These are phyloP conservation scores for Hordeum pubiflorum DNA, from an alignment of 202 grass and related monocot genomes.

Conservation along the genomic window DNA sequence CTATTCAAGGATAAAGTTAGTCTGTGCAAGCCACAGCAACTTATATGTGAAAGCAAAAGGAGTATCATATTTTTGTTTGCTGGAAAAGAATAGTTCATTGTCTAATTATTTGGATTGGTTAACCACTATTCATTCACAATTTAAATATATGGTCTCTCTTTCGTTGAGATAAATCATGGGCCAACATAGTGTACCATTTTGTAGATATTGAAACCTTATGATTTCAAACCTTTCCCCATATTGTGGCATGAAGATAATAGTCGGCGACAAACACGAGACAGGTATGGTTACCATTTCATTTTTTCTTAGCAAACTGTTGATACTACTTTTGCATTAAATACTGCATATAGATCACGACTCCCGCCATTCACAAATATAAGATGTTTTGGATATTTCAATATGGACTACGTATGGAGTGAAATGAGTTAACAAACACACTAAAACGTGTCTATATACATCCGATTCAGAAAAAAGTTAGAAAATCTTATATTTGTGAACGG, in stretches of 20 bases:
- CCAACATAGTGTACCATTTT: conserved; percentile 28
- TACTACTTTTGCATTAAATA: neutral
- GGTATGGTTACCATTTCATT: conserved; percentile 39
- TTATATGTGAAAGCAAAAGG: neutral
- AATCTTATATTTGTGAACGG: too few species aligned
- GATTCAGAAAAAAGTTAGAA: too few species aligned
- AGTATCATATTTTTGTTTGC: neutral
- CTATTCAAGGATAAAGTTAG: neutral
- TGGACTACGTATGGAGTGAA: too few species aligned
- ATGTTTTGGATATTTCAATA: too few species aligned
- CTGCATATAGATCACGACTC: neutral
- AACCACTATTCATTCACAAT: conserved; percentile 7
- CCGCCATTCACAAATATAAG: too few species aligned
- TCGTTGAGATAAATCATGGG: conserved; percentile 20
- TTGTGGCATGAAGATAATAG: conserved; percentile 95
- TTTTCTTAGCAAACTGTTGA: conserved; percentile 22
- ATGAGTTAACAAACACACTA: too few species aligned
- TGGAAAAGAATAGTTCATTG: neutral
- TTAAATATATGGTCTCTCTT: neutral
- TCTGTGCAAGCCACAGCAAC: neutral
- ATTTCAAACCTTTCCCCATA: conserved; percentile 89
- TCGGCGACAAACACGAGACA: conserved; percentile 71
- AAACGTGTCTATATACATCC: too few species aligned
- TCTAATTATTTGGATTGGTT: neutral
- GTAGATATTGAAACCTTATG: conserved; percentile 76